These are phyloP conservation scores for Gnomoniopsis sp. DNA, from an alignment of 2,329 filamentous ascomycete species.

Conservation along the genomic window DNA sequence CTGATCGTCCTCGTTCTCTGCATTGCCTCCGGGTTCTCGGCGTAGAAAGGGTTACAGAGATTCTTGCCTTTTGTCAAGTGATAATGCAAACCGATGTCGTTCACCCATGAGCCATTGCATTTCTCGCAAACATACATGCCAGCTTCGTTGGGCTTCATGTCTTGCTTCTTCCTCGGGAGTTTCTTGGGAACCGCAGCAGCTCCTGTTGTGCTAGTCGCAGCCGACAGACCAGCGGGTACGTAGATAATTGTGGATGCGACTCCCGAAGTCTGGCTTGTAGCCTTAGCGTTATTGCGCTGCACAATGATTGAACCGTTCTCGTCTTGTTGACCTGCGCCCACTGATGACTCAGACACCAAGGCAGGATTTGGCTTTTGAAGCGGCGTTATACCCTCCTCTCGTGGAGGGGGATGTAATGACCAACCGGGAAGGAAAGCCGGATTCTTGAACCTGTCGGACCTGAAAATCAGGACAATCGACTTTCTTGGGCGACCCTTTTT, in stretches of 20 bases:
- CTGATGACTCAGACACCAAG: background rate
- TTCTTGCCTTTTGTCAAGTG: conserved; percentile 53
- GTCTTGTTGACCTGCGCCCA: background rate
- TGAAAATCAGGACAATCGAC: conserved; percentile 29
- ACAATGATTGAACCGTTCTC: background rate
- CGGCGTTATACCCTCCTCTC: background rate
- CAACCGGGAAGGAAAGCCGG: conserved; percentile 16
- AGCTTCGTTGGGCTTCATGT: background rate
- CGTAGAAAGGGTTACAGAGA: conserved; percentile 48
- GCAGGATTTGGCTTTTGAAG: background rate
- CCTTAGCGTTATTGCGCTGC: background rate
- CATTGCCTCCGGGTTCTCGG: conserved; percentile 25
- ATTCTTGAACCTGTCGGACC: conserved; percentile 25
- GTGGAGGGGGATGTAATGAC: conserved; percentile 8
- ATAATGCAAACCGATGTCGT: conserved; percentile 55
- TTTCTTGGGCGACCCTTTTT: conserved; percentile 29
- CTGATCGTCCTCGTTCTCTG: conserved; percentile 14
- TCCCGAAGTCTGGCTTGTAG: background rate
- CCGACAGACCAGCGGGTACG: background rate
- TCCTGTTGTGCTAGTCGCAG: background rate
- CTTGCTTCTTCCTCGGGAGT: background rate
- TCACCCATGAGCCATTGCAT: conserved; percentile 55
- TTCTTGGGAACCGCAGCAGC: background rate
- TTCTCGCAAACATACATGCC: conserved; percentile 39
- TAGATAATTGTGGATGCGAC: too few species aligned